These are phyloP conservation scores for Candida boleticola DNA, from an alignment of 805 yeast genomes.

Conservation along the genomic window DNA sequence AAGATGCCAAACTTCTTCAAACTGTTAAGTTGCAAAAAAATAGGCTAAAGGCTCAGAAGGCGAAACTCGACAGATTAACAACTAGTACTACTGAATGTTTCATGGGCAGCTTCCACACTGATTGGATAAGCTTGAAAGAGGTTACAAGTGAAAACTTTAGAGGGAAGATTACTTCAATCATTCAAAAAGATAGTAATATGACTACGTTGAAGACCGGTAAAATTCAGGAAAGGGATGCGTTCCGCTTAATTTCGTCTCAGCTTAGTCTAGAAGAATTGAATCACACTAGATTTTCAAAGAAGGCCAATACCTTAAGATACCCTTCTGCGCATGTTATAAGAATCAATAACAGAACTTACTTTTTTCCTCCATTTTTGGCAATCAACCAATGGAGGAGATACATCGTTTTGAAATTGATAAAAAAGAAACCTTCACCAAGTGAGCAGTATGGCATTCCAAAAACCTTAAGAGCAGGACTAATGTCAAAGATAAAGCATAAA, in stretches of 20 bases:
- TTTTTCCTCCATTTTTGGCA: slow-evolving; percentile 10
- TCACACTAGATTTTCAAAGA: neutral
- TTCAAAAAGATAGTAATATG: neutral
- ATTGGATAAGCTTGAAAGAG: neutral
- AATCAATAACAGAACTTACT: slow-evolving; percentile 7
- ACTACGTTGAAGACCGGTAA: neutral
- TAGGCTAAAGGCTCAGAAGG: neutral
- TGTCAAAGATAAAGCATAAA: neutral
- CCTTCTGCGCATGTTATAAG: slow-evolving; percentile 4
- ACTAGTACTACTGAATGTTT: neutral
- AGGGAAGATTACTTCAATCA: neutral
- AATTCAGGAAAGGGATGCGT: no score
- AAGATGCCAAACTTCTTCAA: neutral
- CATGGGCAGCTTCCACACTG: neutral
- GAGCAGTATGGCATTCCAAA: slow-evolving; percentile 4
- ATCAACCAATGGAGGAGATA: slow-evolving; percentile 19
- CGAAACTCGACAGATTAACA: neutral
- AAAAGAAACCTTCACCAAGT: neutral
- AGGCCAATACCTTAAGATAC: neutral
- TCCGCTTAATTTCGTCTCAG: slow-evolving; percentile 1
- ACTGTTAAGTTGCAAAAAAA: neutral
- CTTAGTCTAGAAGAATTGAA: neutral
- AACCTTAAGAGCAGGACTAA: neutral
- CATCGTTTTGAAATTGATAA: slow-evolving; percentile 15
- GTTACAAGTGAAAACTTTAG: neutral